Conservation (phyloP, 202 grass and related monocot genomes). For the Schoenoplectus tabernaemontani region DNA sequence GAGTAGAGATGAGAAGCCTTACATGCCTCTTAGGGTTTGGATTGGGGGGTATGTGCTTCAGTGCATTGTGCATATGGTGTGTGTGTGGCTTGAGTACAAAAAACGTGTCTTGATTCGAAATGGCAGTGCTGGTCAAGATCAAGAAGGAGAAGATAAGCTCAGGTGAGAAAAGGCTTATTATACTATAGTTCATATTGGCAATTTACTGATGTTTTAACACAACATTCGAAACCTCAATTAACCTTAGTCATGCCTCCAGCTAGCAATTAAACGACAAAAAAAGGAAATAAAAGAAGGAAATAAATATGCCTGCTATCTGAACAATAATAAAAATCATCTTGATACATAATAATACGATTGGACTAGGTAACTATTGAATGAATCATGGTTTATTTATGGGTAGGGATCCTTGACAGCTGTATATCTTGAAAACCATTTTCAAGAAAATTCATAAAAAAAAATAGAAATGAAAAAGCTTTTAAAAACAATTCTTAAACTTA, state of each 20-base stretch:
- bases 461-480: too few relatives aligned
- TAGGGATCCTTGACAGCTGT: too few relatives aligned
- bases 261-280: neutral
- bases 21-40: constrained; percentile 59
- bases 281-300: neutral
- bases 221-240: neutral
- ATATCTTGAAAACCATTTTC: too few relatives aligned
- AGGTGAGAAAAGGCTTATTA: constrained; percentile 30
- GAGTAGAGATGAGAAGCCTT: constrained; percentile 37
- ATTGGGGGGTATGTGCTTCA: constrained; percentile 52
- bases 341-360: too few relatives aligned
- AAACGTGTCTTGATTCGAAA: constrained; percentile 1
- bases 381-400: too few relatives aligned
- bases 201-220: neutral
- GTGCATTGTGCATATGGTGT: constrained; percentile 59
- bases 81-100: constrained; percentile 64
- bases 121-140: constrained; percentile 7
- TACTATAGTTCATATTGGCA: neutral
- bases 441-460: too few relatives aligned
- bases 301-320: neutral
- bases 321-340: neutral
- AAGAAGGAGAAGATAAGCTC: constrained; percentile 47
- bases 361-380: too few relatives aligned
- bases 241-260: neutral
- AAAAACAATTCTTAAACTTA: too few relatives aligned